Evolutionary conservation across 2,329 filamentous ascomycete genomes (phyloP), one percentile per base, ranked within the genome.

Genomic region (Chrysoporthe puriensis): DNA sequence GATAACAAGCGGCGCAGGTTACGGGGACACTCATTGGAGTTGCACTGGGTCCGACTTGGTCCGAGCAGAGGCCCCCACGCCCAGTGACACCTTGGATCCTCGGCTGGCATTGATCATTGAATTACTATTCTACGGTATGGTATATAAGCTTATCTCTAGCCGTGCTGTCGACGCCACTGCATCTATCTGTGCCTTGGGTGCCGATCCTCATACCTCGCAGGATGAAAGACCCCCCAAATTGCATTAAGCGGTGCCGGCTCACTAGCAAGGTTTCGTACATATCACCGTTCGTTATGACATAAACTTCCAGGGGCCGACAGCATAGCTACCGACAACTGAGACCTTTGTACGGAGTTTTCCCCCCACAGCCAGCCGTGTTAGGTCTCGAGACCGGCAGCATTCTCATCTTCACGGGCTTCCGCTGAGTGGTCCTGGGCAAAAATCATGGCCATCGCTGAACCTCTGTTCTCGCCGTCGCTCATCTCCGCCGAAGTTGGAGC

Each of bases 391-490:
- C 36, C 36, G 5, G 18, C 44, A 13, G 14, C 44, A n/a, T 46
- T 14, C 44, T 46, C 44, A n/a, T 13, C 18, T 46, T 13, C 14
- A 16, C 8, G 14, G 4, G 44, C 44, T 46, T 18, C 18, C 44
- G 14, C 44, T 13, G 44, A 46, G 13, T 2, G 11, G 44, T 13
- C 6, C 18, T 14, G 44, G 26, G 1, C 36, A 9, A 7, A n/a
- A 14, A 54, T 6, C 46, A 69, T 67, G 66, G 36, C 66, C 32
- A 18, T 26, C 7, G 6, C 14, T 14, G 63, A 62, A 32, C 44
- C 50, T 1, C 86, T 94, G 75, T 94, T 94, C 83, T 83, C 87
- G 59, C 74, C 86, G 9, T 80, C 84, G 48, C 85, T 93, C 69
- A 89, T 95, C 76, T 89, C 90, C 18, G 82, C 87, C 18, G 83